A percentile compares a stretch with the other conserved stretches of the same genome.
Evolutionary conservation across 192 early-diverging fungal genomes (phyloP).

Genomic region (Coemansia sp.): DNA sequence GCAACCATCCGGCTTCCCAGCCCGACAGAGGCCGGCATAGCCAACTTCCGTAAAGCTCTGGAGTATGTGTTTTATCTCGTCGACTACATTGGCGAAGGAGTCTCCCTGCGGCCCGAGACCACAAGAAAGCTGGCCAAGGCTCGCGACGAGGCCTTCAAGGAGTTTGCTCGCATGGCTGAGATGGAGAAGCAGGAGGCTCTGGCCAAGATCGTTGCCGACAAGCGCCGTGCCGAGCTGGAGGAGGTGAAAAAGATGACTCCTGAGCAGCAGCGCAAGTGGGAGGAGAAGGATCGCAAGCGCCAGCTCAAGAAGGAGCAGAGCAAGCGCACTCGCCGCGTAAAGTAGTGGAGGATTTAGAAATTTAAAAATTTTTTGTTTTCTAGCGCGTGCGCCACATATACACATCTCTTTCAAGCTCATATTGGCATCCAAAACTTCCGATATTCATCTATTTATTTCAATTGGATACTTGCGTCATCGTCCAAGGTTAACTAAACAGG

Average conservation of each 20-base stretch:
- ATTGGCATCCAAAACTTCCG: neutral
- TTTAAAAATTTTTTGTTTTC: no score
- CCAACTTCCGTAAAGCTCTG: slow-evolving; percentile 24
- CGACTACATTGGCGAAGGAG: slow-evolving; percentile 38
- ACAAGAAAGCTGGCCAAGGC: slow-evolving; percentile 62
- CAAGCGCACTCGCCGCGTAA: slow-evolving; percentile 61
- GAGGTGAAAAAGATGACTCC: slow-evolving; percentile 65
- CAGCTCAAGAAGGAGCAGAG: slow-evolving; percentile 66
- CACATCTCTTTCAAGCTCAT: no score
- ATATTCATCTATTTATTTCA: neutral
- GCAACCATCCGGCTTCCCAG: slow-evolving; percentile 42
- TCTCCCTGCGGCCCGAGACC: slow-evolving; percentile 44
- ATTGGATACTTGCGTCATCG: neutral
- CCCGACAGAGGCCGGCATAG: slow-evolving; percentile 15
- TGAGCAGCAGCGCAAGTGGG: slow-evolving; percentile 80
- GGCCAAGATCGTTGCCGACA: slow-evolving; percentile 62
- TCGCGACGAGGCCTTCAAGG: slow-evolving; percentile 62
- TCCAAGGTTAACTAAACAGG: no score
- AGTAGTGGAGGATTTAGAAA: slow-evolving; percentile 5
- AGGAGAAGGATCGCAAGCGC: slow-evolving; percentile 75
- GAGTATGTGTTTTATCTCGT: slow-evolving; percentile 53
- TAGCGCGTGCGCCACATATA: no score
- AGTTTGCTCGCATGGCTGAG: slow-evolving; percentile 61
- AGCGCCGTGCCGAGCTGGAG: slow-evolving; percentile 66
- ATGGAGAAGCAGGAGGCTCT: slow-evolving; percentile 69